Evolutionary conservation across 164 flowering plant genomes (phyloP).

Genomic region (Nelumbo lutea): DNA sequence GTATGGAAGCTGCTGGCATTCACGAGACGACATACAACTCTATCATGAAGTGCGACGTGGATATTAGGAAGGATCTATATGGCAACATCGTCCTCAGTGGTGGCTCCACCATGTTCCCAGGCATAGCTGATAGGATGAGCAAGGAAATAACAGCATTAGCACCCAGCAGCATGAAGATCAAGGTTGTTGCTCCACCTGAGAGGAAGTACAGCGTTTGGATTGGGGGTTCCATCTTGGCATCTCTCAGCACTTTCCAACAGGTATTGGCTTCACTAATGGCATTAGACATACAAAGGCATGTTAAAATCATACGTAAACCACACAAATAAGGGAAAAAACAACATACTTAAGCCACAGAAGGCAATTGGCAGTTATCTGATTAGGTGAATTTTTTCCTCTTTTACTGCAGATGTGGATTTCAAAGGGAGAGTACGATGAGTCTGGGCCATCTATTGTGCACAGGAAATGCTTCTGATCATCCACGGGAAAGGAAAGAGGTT

Average conservation of each 20-base stretch:
- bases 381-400: not conserved
- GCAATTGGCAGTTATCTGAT: not conserved
- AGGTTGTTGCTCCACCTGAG: slow-evolving; percentile 83
- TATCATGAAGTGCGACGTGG: slow-evolving; percentile 85
- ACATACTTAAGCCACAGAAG: not conserved
- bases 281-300: not conserved
- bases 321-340: too few species aligned
- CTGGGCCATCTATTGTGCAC: slow-evolving; percentile 63
- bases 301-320: too few species aligned
- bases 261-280: slow-evolving; percentile 19
- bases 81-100: slow-evolving; percentile 83
- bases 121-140: slow-evolving; percentile 86
- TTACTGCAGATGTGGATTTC: slow-evolving; percentile 61
- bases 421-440: slow-evolving; percentile 59
- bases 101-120: slow-evolving; percentile 83
- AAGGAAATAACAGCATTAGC: slow-evolving; percentile 80
- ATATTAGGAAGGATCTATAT: slow-evolving; percentile 75
- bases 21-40: slow-evolving; percentile 83
- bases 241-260: slow-evolving; percentile 89
- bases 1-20: slow-evolving; percentile 81
- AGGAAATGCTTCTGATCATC: slow-evolving; percentile 51
- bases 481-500: not conserved
- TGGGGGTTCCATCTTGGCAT: slow-evolving; percentile 82
- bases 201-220: slow-evolving; percentile 89
- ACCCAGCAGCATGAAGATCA: slow-evolving; percentile 84